Evolutionary conservation across 2,329 filamentous ascomycete genomes (phyloP), one percentile per base, ranked within the genome.

Genomic region (Didymella glomerata): DNA sequence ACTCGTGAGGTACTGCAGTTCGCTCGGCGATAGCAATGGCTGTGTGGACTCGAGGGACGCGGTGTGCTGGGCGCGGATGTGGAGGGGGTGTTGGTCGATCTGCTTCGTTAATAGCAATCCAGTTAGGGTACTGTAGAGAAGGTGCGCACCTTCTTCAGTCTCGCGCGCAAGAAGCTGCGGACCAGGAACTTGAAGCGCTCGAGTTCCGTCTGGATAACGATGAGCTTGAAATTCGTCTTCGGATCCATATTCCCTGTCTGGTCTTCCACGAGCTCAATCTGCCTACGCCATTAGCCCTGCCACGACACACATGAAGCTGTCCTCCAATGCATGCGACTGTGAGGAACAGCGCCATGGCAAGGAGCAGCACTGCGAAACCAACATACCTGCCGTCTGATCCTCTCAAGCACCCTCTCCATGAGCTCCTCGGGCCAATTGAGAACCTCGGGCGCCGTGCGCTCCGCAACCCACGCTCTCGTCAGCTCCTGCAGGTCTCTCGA

Each of bases 201-300:
- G 54, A 99, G 86, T 80, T 99, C 95, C 7, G 96, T 98, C 81
- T 99, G 95, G 54, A 97, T 88, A 62, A 99, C 90, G 48, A 97
- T 97, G 72, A 98, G 88, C 61, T 88, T 88, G 76, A 99, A 97
- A 76, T 97, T 98, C 64, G 91, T 89, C 77, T 91, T 93, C 46
- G 93, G 90, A 71, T 96, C 93, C 87, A 93, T 90, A 72, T 91
- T 88, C 62, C 90, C 90, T 13, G 90, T 94, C 84, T 93, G 76
- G 62, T 81, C 76, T 69, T 84, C 83, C 25, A 84, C 80, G 14
- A 78, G 68, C 65, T 81, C 78, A 66, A 82, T 81, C 79, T 84
- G 77, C 49, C 64, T 68, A 61, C 63, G 59, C 49, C 62, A 66
- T 72, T 66, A 72, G 68, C 54, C 8, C 18, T 24, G 30, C n/a